Evolutionary conservation across 805 yeast species (phyloP).

Genomic region (Sugiyamaella floridensis): DNA sequence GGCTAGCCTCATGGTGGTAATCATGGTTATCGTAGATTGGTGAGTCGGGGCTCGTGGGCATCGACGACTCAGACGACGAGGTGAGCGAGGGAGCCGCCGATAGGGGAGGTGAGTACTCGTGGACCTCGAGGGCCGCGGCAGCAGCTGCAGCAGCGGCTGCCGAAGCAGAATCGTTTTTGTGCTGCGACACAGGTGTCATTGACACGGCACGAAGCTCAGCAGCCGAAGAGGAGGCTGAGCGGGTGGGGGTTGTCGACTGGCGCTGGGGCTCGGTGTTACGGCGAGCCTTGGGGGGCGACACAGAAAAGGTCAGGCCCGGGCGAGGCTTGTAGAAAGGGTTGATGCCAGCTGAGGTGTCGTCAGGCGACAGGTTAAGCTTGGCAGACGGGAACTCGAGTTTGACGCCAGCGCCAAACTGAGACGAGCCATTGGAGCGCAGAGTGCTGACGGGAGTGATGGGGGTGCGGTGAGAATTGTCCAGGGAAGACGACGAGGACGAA

Average conservation of each 20-base stretch:
- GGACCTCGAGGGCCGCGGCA: slow-evolving; percentile 15
- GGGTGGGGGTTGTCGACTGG: not conserved
- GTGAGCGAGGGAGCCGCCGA: slow-evolving; percentile 12
- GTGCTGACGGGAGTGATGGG: slow-evolving; percentile 3
- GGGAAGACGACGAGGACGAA: not conserved
- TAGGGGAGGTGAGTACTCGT: slow-evolving; percentile 12
- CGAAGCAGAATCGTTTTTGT: not conserved
- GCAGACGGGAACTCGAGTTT: slow-evolving; percentile 17
- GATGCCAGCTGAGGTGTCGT: slow-evolving; percentile 19
- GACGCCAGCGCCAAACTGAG: slow-evolving; percentile 9
- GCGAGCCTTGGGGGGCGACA: not conserved
- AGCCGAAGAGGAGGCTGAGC: not conserved
- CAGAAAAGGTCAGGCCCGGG: slow-evolving; percentile 14
- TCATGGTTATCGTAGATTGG: slow-evolving; percentile 1
- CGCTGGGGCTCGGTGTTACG: not conserved
- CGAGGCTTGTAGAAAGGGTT: slow-evolving; percentile 33
- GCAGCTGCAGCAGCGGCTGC: slow-evolving; percentile 18
- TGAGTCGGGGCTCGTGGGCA: slow-evolving; percentile 13
- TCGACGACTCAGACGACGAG: slow-evolving; percentile 10
- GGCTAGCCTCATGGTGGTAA: not conserved
- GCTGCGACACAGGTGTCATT: not conserved
- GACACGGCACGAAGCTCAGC: not conserved
- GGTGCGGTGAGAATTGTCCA: not conserved
- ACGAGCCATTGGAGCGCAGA: not conserved
- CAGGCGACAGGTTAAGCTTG: not conserved